Percentiles rank a stretch among this genome's conserved stretches.
Evolutionary conservation across 2,329 filamentous ascomycete genomes (phyloP).

Genomic region (Paracorniculantispora psalliotae): DNA sequence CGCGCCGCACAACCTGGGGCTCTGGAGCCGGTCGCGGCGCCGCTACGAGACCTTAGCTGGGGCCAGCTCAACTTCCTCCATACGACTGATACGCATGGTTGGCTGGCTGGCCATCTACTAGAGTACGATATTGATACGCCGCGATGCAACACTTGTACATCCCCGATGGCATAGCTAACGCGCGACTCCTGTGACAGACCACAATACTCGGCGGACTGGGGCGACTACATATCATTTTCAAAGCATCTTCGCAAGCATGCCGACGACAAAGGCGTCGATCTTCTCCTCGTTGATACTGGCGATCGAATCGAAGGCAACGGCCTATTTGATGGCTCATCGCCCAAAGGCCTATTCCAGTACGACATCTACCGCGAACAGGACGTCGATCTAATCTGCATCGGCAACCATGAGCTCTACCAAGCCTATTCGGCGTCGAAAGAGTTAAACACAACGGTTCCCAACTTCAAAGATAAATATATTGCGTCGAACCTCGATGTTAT

Average conservation of each 20-base stretch:
- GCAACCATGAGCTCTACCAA: conserved; percentile 95
- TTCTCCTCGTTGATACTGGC: conserved; percentile 92
- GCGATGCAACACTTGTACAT: conserved; percentile 12
- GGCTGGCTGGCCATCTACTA: conserved; percentile 88
- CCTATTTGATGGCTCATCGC: conserved; percentile 82
- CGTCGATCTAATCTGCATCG: conserved; percentile 79
- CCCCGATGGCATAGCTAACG: neutral
- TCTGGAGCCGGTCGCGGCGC: conserved; percentile 69
- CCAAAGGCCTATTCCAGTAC: conserved; percentile 84
- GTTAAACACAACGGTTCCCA: conserved; percentile 72
- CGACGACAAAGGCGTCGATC: conserved; percentile 71
- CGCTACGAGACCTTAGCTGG: conserved; percentile 80
- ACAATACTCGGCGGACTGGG: conserved; percentile 95
- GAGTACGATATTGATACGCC: conserved; percentile 52
- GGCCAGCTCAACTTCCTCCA: conserved; percentile 97
- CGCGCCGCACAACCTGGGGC: conserved; percentile 70
- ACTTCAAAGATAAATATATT: conserved; percentile 75
- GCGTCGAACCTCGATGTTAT: conserved; percentile 91
- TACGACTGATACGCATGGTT: conserved; percentile 93
- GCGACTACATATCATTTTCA: conserved; percentile 93
- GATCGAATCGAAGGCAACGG: conserved; percentile 93
- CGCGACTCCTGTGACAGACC: conserved; percentile 44
- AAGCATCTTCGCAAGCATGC: conserved; percentile 74
- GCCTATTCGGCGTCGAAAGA: conserved; percentile 72
- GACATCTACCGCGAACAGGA: conserved; percentile 79